Evolutionary conservation across 2,329 filamentous ascomycete genomes (phyloP), one percentile per base, ranked within the genome.

Genomic region (Geosmithia flava): DNA sequence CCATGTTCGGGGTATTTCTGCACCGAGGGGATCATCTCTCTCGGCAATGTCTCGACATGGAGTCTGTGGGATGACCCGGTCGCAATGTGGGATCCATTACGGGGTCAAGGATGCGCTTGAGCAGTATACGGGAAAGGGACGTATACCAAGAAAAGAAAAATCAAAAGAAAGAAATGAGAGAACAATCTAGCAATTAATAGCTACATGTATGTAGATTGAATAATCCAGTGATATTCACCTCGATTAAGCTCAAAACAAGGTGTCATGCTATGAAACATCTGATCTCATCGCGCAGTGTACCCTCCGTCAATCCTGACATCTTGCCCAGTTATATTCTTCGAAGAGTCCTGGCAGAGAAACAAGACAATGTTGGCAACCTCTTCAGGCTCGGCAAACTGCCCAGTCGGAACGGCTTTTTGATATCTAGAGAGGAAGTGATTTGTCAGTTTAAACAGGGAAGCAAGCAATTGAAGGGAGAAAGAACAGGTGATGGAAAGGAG

Each of bases 291-390:
- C 10, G 48, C 48, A 20, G 50, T 52, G 27, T 52, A 52, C 3
- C 50, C 50, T 13, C 50, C 50, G 29, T 52, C 50, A 7, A 52
- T 43, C 45, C 48, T 46, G 37, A 52, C 42, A 33, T 52, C 50
- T 8, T 43, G 42, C 11, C 50, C 50, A 19, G 45, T 49, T 23
- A 52, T 52, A 20, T 50, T 52, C 33, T 42, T 45, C 4, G 48
- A 48, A 10, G 48, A 48, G n/a, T 52, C 46, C 40, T 50, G 48
- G 42, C 51, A 52, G 15, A 52, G 27, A 20, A 50, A 52, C 16
- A 30, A 46, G 17, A 52, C 45, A 40, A 50, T 50, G 19, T 45
- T 30, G 8, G 51, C 51, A 15, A 52, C 48, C 44, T 52, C 51
- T 17, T 50, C 48, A 1, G 51, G 51, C 48, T 50, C 47, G 4